These are phyloP conservation scores for Coemansia sp. DNA, from an alignment of 192 early-diverging fungal species.

Conservation along the genomic window DNA sequence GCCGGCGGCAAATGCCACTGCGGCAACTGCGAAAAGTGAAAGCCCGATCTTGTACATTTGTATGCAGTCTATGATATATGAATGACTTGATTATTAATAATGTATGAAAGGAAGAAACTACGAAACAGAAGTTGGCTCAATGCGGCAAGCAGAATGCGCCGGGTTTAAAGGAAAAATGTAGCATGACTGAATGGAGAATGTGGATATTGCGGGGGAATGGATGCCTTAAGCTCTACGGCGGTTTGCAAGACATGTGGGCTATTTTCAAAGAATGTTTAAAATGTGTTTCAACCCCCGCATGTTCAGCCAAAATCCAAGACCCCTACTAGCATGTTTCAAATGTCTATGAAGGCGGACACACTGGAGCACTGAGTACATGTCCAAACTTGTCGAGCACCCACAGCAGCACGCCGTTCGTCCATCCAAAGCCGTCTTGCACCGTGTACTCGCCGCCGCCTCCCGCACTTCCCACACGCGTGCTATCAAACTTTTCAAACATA, in stretches of 20 bases:
- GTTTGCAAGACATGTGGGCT: no score
- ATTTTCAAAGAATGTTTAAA: no score
- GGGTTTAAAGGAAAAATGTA: no score
- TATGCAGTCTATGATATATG: not conserved
- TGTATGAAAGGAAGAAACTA: not conserved
- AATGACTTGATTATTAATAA: not conserved
- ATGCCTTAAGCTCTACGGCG: no score
- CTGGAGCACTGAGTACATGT: constrained; percentile 16
- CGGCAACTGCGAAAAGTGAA: constrained; percentile 20
- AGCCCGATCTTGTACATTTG: constrained; percentile 32
- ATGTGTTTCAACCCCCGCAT: no score
- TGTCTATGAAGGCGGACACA: constrained; percentile 11
- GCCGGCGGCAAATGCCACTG: constrained; percentile 15
- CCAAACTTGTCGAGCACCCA: constrained; percentile 61
- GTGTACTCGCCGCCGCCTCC: constrained; percentile 70
- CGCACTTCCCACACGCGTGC: constrained; percentile 41
- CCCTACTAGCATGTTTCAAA: not conserved
- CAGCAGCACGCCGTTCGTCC: constrained; percentile 73
- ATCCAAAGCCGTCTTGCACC: constrained; percentile 73
- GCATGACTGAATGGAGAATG: no score
- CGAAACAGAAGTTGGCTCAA: not conserved
- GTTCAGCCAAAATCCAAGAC: no score
- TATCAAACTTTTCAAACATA: constrained; percentile 77
- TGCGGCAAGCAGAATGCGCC: not conserved
- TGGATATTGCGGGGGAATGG: no score